Conservation (phyloP, 1,139 yeast species). For the Suhomyces bokatorum region DNA sequence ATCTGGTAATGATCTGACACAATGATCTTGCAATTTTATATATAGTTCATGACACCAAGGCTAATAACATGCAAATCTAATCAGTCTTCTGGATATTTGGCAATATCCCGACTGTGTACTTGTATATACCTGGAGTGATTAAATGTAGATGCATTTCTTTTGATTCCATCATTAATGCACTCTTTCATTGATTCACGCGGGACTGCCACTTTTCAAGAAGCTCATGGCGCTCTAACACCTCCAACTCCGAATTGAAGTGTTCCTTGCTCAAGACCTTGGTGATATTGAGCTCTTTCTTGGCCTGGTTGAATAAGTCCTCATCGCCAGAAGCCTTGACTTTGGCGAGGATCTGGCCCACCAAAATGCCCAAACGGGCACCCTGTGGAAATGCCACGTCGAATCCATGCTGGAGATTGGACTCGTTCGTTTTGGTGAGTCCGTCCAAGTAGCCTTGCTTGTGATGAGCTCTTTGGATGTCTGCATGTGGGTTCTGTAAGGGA, state of each 20-base stretch:
- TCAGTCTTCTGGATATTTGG: no score
- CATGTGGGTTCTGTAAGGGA: slow-evolving; percentile 28
- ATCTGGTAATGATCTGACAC: no score
- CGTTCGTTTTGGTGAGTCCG: slow-evolving; percentile 74
- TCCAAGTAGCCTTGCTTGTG: slow-evolving; percentile 81
- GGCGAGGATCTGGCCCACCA: slow-evolving; percentile 70
- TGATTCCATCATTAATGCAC: no score
- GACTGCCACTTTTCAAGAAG: slow-evolving; percentile 30
- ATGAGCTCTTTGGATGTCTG: slow-evolving; percentile 60
- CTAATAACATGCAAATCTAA: no score
- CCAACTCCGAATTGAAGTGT: slow-evolving; percentile 53
- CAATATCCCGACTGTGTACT: no score
- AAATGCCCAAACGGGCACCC: slow-evolving; percentile 70
- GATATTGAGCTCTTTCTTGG: slow-evolving; percentile 53
- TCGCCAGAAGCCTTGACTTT: slow-evolving; percentile 21
- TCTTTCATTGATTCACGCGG: neutral
- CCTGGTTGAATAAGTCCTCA: slow-evolving; percentile 29
- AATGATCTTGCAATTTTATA: no score
- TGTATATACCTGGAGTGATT: no score
- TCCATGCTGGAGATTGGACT: slow-evolving; percentile 69
- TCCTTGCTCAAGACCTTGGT: slow-evolving; percentile 47
- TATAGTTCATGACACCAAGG: no score
- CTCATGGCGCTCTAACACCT: slow-evolving; percentile 29
- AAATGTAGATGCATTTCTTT: no score
- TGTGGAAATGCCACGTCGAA: slow-evolving; percentile 77